These are phyloP conservation scores for Gillenia trifoliata DNA, from an alignment of 306 rosid genomes.

Conservation along the genomic window DNA sequence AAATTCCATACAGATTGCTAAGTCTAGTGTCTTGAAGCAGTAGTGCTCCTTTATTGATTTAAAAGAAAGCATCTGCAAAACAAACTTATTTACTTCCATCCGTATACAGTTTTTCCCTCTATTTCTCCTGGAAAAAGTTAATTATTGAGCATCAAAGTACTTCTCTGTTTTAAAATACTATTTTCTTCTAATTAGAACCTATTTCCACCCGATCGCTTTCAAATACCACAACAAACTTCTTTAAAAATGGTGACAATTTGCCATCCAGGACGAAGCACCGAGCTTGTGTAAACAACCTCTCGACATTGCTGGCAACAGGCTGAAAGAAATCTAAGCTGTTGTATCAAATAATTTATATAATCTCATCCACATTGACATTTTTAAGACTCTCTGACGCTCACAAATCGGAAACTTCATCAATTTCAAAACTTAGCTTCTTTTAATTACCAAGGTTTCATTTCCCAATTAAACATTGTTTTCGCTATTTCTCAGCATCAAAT, in stretches of 20 bases:
- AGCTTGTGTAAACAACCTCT: background rate
- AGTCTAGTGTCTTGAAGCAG: background rate
- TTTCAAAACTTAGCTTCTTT: background rate
- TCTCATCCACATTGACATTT: background rate
- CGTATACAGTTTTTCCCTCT: background rate
- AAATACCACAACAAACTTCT: background rate
- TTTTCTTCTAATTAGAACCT: background rate
- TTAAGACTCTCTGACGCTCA: background rate
- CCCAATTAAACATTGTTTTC: background rate
- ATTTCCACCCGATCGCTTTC: background rate
- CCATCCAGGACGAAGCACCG: background rate
- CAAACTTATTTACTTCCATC: too few species aligned
- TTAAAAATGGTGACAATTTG: background rate
- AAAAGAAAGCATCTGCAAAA: background rate
- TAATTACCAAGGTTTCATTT: background rate
- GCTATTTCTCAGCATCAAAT: background rate
- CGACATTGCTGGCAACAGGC: background rate
- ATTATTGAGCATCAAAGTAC: background rate
- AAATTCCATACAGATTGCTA: background rate
- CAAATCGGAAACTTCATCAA: background rate
- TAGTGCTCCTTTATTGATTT: background rate
- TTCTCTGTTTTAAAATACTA: background rate
- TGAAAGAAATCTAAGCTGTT: background rate
- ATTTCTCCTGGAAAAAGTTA: background rate
- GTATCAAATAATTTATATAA: too few species aligned